Evolutionary conservation across 805 yeast genomes (phyloP).

Genomic region (Saccharomycopsis olivae): DNA sequence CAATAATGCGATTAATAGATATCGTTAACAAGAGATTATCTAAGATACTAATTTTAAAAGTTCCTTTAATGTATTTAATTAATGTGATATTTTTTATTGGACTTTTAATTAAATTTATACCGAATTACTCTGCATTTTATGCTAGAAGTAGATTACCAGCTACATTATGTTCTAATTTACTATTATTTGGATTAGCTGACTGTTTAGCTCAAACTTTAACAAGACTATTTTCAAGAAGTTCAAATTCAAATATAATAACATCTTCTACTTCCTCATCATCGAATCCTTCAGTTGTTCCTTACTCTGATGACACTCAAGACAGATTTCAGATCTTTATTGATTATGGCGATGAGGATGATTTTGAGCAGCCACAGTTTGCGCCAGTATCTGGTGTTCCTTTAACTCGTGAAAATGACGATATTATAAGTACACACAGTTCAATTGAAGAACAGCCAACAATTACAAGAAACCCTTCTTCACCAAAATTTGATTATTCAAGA

Average conservation of each 20-base stretch:
- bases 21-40: too few relatives aligned
- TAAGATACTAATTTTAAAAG: constrained; percentile 29
- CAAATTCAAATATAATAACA: constrained; percentile 13
- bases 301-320: constrained; percentile 19
- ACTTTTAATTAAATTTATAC: constrained; percentile 42
- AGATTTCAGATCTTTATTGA: constrained; percentile 20
- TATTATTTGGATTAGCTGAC: constrained; percentile 85
- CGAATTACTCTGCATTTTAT: constrained; percentile 51
- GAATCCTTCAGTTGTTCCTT: constrained; percentile 14
- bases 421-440: neutral
- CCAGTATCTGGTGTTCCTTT: too few relatives aligned
- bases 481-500: constrained; percentile 50
- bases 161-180: constrained; percentile 67
- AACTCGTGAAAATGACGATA: constrained; percentile 19
- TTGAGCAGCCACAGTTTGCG: too few relatives aligned
- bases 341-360: constrained; percentile 25
- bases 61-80: constrained; percentile 48
- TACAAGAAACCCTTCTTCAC: neutral
- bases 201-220: constrained; percentile 72
- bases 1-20: too few relatives aligned
- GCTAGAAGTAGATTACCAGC: constrained; percentile 60
- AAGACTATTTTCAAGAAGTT: constrained; percentile 24
- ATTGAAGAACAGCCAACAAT: neutral
- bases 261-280: constrained; percentile 15
- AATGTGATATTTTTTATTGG: constrained; percentile 39